These are phyloP conservation scores for Phytophthora tentaculata DNA, from an alignment of 352 stramenopile genomes.

Conservation along the genomic window DNA sequence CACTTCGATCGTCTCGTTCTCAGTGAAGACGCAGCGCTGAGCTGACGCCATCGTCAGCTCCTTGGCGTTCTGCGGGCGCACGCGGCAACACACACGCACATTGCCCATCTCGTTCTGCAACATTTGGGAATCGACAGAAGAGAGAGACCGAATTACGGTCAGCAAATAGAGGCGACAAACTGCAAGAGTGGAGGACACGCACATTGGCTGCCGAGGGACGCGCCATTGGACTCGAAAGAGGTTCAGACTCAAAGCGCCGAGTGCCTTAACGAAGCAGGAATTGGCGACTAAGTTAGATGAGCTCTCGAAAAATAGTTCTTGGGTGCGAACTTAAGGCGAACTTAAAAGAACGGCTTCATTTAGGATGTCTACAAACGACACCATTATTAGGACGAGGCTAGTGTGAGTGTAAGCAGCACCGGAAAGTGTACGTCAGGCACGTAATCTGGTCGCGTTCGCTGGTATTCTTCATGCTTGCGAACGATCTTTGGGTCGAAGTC, in stretches of 20 bases:
- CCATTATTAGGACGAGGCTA: constrained; percentile 15
- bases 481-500: constrained; percentile 56
- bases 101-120: constrained; percentile 55
- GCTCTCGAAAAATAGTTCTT: constrained; percentile 28
- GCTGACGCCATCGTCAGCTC: constrained; percentile 70
- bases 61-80: constrained; percentile 83
- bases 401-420: constrained; percentile 52
- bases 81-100: constrained; percentile 84
- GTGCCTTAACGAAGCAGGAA: constrained; percentile 10
- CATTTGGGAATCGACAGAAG: constrained; percentile 2
- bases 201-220: constrained; percentile 31
- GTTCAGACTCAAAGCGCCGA: background rate
- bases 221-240: constrained; percentile 20
- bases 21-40: constrained; percentile 61
- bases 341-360: constrained; percentile 25
- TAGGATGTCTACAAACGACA: constrained; percentile 3
- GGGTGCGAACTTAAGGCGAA: constrained; percentile 16
- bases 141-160: constrained; percentile 4
- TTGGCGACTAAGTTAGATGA: constrained; percentile 20
- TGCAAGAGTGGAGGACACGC: background rate
- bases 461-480: constrained; percentile 43
- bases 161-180: background rate
- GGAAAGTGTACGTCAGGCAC: constrained; percentile 75
- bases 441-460: constrained; percentile 52
- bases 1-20: constrained; percentile 65